Evolutionary conservation across 1,284 basidiomycete genomes (phyloP).

Genomic region (Trametes versicolor): DNA sequence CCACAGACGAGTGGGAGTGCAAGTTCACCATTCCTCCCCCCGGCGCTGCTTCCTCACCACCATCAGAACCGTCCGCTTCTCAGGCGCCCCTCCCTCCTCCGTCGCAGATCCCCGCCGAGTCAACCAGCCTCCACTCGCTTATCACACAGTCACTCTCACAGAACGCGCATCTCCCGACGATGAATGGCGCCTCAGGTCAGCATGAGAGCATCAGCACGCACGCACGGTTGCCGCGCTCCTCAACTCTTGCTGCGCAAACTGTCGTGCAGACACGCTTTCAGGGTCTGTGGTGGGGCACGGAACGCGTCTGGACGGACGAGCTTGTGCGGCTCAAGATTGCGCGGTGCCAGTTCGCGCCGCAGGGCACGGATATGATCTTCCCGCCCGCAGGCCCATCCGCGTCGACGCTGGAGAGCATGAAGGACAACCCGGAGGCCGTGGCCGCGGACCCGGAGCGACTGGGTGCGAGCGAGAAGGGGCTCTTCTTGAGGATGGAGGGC

Average conservation of each 20-base stretch:
- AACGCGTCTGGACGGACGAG: constrained; percentile 89
- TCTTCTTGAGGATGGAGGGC: constrained; percentile 73
- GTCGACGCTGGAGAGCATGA: constrained; percentile 46
- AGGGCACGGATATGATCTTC: constrained; percentile 64
- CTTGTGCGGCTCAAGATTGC: constrained; percentile 82
- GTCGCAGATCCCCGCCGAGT: constrained; percentile 36
- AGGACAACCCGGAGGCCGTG: constrained; percentile 33
- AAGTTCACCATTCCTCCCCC: constrained; percentile 51
- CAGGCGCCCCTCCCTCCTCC: constrained; percentile 11
- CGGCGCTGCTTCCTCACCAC: constrained; percentile 31
- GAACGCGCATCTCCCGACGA: constrained; percentile 28
- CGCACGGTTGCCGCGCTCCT: constrained; percentile 21
- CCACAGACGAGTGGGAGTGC: constrained; percentile 77
- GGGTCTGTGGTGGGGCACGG: constrained; percentile 89
- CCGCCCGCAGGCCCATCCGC: constrained; percentile 67
- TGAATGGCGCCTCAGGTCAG: not conserved
- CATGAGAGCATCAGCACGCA: constrained; percentile 30
- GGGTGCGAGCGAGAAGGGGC: constrained; percentile 67
- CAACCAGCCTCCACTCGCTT: constrained; percentile 37
- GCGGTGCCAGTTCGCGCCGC: constrained; percentile 69
- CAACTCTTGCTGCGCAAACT: constrained; percentile 35
- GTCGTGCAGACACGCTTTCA: constrained; percentile 70
- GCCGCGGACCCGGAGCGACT: constrained; percentile 44
- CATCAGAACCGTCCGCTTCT: constrained; percentile 25
- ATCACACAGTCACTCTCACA: constrained; percentile 37